A percentile compares a stretch with the other conserved stretches of the same genome.
These are phyloP conservation scores for Fusarium scirpi DNA, from an alignment of 2,329 filamentous ascomycete species.

Conservation along the genomic window DNA sequence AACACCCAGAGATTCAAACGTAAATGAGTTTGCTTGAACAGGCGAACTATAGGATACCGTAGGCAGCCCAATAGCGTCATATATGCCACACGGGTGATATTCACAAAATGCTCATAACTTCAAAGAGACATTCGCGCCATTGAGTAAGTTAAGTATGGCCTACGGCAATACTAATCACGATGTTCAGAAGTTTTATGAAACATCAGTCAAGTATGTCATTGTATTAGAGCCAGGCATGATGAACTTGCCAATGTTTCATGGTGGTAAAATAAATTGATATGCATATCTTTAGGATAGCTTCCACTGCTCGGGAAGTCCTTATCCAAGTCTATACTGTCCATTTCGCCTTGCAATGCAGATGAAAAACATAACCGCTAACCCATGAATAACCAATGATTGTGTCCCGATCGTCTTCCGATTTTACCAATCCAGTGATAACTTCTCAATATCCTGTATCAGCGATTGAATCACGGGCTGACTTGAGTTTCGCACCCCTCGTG, in stretches of 20 bases:
- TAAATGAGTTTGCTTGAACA: background rate
- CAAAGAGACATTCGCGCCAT: background rate
- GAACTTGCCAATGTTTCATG: background rate
- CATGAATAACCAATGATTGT: background rate
- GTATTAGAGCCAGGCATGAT: background rate
- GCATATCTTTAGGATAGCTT: background rate
- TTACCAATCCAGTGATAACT: conserved; percentile 53
- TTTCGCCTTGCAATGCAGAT: conserved; percentile 17
- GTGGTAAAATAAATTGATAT: background rate
- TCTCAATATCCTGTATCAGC: conserved; percentile 47
- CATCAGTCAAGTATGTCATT: background rate
- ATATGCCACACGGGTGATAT: background rate
- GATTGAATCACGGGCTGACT: conserved; percentile 51
- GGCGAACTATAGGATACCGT: background rate
- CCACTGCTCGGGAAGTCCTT: too few relatives aligned
- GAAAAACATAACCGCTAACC: conserved; percentile 1
- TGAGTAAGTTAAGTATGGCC: too few relatives aligned
- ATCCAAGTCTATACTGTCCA: background rate
- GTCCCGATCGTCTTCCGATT: background rate
- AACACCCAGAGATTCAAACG: background rate
- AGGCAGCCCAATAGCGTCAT: background rate
- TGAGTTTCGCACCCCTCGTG: conserved; percentile 54
- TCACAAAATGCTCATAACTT: background rate
- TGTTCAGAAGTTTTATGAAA: too few relatives aligned
- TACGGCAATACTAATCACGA: too few relatives aligned